Evolutionary conservation across 78 protist species (phyloP), one percentile per base, ranked within the genome.

Genomic region (Isochrysis galbana): DNA sequence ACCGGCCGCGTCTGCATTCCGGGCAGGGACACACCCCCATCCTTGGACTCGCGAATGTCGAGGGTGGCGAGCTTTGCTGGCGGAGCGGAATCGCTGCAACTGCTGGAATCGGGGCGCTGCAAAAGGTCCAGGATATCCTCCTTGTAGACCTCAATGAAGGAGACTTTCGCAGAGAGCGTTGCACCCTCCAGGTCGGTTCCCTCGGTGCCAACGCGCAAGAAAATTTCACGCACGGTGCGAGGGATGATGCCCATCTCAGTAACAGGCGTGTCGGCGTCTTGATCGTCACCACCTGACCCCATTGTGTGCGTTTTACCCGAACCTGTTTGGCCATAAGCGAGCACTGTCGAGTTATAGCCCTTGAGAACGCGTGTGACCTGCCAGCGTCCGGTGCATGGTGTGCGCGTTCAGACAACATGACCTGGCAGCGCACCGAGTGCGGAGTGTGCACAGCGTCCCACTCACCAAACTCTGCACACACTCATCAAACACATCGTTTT

Each of bases 141-240:
- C 70, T 92, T 90, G 94, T 94, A 93, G 23, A 95, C 89, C 72
- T 95, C 97, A 22, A 95, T 36, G 51, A 95, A 93, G 17, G 94
- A 74, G 0, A 87, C 93, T 5, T 17, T 19, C 32, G 93, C 44
- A 7, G 23, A 10, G 67, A 34, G 47, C 21, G 23, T 22, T 14
- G 67, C 29, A 1, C 17, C 77, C 19, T 4, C 26, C 32, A 77
- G 48, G 36, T 26, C 3, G n/a, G 11, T 41, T 25, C 22, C 22
- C 11, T n/a, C 38, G 26, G 5, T 45, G 46, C 19, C 54, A 0
- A 87, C 25, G 34, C 46, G 4, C 0, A 11, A 44, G 36, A 95
- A 95, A 5, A 95, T n/a, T 38, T 42, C 46, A 5, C 14, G 11
- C 14, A 87, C 34, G 3, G 93, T 90, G n/a, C 94, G 94, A 3